Evolutionary conservation across 140 eudicot genomes (phyloP).

Genomic region (Bidens hawaiensis): DNA sequence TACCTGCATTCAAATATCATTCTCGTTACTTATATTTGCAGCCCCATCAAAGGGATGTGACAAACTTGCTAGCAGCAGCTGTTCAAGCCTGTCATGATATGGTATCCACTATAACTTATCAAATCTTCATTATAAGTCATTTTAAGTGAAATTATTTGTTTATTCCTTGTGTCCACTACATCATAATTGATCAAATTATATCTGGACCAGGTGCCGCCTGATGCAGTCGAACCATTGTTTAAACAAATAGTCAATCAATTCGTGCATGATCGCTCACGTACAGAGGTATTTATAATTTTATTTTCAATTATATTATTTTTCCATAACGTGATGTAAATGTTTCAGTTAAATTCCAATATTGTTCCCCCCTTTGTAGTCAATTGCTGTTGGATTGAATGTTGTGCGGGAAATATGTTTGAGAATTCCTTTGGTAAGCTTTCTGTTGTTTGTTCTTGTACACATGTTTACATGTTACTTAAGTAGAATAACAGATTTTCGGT

Average conservation of each 20-base stretch:
- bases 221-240: conserved; percentile 89
- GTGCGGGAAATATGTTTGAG: conserved; percentile 94
- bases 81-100: conserved; percentile 99
- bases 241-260: conserved; percentile 89
- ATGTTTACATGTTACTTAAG: not conserved
- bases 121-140: not conserved
- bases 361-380: conserved; percentile 52
- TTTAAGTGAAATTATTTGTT: not conserved
- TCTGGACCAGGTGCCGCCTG: conserved; percentile 88
- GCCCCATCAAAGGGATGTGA: conserved; percentile 98
- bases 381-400: conserved; percentile 92
- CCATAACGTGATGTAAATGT: not conserved
- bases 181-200: conserved; percentile 10
- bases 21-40: conserved; percentile 28
- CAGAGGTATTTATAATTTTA: conserved; percentile 64
- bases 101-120: conserved; percentile 35
- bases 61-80: conserved; percentile 90
- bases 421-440: conserved; percentile 71
- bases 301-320: not conserved
- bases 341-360: not conserved
- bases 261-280: conserved; percentile 84
- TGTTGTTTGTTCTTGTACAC: not conserved
- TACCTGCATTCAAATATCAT: not conserved
- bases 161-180: not conserved
- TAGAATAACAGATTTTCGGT: conserved; percentile 1